These are phyloP conservation scores for Asterochloris sp. DNA, from an alignment of 139 green algal species.

Conservation along the genomic window DNA sequence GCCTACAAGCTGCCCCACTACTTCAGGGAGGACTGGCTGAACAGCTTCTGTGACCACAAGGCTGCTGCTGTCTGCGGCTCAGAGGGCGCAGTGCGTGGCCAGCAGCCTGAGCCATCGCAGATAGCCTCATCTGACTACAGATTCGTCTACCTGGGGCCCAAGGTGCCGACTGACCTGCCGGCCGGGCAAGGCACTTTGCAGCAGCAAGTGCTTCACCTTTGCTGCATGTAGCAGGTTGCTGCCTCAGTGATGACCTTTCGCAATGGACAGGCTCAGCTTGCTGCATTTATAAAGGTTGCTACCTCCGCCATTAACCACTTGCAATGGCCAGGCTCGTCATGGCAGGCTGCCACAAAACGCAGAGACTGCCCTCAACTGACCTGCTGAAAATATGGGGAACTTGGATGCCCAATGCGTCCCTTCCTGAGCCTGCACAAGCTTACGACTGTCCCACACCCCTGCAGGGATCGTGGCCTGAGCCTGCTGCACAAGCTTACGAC, in stretches of 20 bases:
- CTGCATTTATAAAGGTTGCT: neutral
- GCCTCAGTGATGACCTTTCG: too few relatives aligned
- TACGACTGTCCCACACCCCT: neutral
- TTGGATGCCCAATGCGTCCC: neutral
- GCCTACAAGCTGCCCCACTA: conserved; percentile 62
- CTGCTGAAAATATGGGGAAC: neutral
- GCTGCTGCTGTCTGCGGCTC: neutral
- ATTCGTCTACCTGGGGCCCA: conserved; percentile 85
- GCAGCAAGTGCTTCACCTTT: too few relatives aligned
- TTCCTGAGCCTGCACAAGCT: neutral
- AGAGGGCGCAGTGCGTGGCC: neutral
- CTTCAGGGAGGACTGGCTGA: conserved; percentile 89
- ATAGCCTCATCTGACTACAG: conserved; percentile 54
- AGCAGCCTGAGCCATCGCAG: neutral
- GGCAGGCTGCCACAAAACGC: neutral
- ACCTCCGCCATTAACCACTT: neutral
- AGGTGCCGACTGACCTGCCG: conserved; percentile 4
- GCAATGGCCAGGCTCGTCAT: neutral
- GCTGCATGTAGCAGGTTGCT: too few relatives aligned
- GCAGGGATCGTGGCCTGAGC: neutral
- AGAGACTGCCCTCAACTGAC: neutral
- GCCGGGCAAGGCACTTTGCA: neutral
- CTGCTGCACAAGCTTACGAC: neutral
- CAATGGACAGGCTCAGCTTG: too few relatives aligned
- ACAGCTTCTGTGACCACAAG: conserved; percentile 70